Conservation (phyloP, 2,329 filamentous ascomycete genomes). For the Stagonosporopsis rhizophila region DNA sequence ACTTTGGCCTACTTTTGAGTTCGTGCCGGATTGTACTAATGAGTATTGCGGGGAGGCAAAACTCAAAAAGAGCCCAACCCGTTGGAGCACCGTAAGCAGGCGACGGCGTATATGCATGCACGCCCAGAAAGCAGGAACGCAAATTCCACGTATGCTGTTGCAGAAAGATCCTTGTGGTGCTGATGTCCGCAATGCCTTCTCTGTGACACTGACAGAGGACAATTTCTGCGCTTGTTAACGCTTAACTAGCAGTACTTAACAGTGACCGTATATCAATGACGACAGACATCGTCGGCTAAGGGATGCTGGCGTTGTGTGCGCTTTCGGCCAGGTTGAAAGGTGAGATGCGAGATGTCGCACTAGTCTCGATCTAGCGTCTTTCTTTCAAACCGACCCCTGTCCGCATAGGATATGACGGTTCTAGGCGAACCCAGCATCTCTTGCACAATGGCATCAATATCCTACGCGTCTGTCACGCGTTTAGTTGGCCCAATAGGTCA, state of each 20-base stretch:
- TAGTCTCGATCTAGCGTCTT: background rate
- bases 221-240: background rate
- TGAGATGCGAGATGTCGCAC: background rate
- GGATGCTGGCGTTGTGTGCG: conserved; percentile 3
- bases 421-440: conserved; percentile 4
- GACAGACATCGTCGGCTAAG: background rate
- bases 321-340: conserved; percentile 6
- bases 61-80: background rate
- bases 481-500: conserved; percentile 19
- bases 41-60: background rate
- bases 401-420: background rate
- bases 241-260: background rate
- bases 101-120: conserved; percentile 9
- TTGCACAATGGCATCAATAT: conserved; percentile 7
- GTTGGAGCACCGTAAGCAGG: background rate
- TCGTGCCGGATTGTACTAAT: background rate
- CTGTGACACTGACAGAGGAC: background rate
- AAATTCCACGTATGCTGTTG: background rate
- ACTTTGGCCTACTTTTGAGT: background rate
- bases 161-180: background rate
- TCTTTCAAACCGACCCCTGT: background rate
- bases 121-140: conserved; percentile 3
- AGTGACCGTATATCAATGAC: background rate
- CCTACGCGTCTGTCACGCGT: conserved; percentile 25
- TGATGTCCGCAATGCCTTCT: background rate